phyloP scores from a whole-genome alignment of 192 early-diverging fungal genomes.

The Endogone sp. region DNA sequence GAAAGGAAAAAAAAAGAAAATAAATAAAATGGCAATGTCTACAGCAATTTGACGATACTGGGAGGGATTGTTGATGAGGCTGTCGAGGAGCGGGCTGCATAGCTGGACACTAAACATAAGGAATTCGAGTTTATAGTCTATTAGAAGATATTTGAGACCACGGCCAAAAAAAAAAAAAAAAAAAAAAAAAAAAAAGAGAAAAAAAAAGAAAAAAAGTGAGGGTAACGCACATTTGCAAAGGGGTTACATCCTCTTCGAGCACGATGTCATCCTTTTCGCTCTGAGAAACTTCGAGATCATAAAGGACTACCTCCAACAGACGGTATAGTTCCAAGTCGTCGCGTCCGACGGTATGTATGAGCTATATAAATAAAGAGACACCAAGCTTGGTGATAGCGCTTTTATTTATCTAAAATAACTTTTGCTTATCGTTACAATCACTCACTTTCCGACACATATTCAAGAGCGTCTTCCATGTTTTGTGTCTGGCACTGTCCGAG shows the following conservation, averaged over 20 bases:
- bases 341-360: background rate
- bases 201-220: background rate
- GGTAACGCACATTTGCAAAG: background rate
- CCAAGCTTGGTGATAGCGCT: too few species aligned
- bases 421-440: too few species aligned
- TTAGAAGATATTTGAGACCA: background rate
- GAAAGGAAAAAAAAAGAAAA: too few species aligned
- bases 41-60: background rate
- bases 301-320: background rate
- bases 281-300: background rate
- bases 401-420: too few species aligned
- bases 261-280: background rate
- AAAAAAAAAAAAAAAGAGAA: background rate
- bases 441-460: background rate
- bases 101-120: too few species aligned
- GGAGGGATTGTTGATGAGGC: background rate
- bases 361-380: too few species aligned
- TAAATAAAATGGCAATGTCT: background rate
- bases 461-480: background rate
- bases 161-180: background rate
- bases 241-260: background rate
- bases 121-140: background rate
- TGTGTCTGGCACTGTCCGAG: background rate
- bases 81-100: background rate
- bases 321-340: background rate